Evolutionary conservation across 805 yeast species (phyloP).

Genomic region (Lipomyces mesembrius): DNA sequence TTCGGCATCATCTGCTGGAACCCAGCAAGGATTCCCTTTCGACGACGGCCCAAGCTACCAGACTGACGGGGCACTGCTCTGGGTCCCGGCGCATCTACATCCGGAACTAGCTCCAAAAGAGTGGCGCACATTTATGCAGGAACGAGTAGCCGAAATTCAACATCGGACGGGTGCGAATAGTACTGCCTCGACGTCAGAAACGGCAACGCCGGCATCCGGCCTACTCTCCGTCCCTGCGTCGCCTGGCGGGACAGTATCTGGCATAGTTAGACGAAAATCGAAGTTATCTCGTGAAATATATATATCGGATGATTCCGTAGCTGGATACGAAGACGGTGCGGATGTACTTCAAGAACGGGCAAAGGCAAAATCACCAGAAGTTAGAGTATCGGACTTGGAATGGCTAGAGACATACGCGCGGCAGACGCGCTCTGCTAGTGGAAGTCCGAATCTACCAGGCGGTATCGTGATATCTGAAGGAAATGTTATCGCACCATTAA

Average conservation of each 20-base stretch:
- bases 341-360: conserved; percentile 23
- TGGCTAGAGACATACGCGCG: conserved; percentile 15
- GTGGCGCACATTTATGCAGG: conserved; percentile 51
- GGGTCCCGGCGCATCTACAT: conserved; percentile 96
- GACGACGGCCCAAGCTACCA: conserved; percentile 20
- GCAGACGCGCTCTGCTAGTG: conserved; percentile 7
- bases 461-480: background rate
- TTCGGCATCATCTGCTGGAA: conserved; percentile 14
- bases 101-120: conserved; percentile 95
- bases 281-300: conserved; percentile 31
- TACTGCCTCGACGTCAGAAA: background rate
- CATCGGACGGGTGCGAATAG: conserved; percentile 5
- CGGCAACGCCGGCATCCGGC: background rate
- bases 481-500: conserved; percentile 6
- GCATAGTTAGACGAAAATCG: conserved; percentile 25
- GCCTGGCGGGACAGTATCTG: background rate
- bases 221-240: background rate
- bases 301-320: conserved; percentile 13
- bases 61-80: conserved; percentile 54
- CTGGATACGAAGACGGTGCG: conserved; percentile 31
- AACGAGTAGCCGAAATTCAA: conserved; percentile 47
- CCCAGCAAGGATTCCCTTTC: conserved; percentile 14
- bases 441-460: conserved; percentile 2
- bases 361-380: conserved; percentile 12
- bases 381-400: conserved; percentile 24